Evolutionary conservation across 768 basidiomycete genomes (phyloP).

Genomic region (Imleria badia): DNA sequence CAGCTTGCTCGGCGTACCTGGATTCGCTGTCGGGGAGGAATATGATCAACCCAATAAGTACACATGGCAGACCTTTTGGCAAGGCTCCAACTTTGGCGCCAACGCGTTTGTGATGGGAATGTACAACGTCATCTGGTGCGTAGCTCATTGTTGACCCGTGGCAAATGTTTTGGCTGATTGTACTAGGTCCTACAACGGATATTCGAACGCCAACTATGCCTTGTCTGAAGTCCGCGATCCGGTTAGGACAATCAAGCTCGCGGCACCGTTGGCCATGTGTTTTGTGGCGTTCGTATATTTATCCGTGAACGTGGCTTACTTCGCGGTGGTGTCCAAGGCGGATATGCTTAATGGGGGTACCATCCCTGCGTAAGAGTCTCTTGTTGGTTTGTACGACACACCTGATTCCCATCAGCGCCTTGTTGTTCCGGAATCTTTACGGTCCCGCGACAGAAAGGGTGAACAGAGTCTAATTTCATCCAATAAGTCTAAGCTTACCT

Average conservation of each 20-base stretch:
- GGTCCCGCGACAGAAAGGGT: conserved; percentile 62
- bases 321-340: conserved; percentile 66
- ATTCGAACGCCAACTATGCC: conserved; percentile 73
- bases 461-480: background rate
- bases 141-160: background rate
- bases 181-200: conserved; percentile 67
- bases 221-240: conserved; percentile 71
- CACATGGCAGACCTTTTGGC: conserved; percentile 61
- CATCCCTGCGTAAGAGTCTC: conserved; percentile 61
- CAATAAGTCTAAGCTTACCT: conserved; percentile 1
- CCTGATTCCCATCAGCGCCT: conserved; percentile 40
- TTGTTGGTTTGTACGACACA: background rate
- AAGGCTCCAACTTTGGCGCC: conserved; percentile 51
- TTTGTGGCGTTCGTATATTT: conserved; percentile 61
- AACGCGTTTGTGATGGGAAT: conserved; percentile 66
- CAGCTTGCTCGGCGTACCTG: conserved; percentile 47
- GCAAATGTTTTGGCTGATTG: background rate
- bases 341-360: conserved; percentile 63
- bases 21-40: conserved; percentile 48
- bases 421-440: conserved; percentile 75
- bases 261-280: conserved; percentile 64
- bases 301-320: conserved; percentile 70
- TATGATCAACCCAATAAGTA: conserved; percentile 59
- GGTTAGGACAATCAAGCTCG: conserved; percentile 66
- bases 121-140: conserved; percentile 70